Conservation (phyloP, 129 eudicot genomes). For the Deinandra increscens region DNA sequence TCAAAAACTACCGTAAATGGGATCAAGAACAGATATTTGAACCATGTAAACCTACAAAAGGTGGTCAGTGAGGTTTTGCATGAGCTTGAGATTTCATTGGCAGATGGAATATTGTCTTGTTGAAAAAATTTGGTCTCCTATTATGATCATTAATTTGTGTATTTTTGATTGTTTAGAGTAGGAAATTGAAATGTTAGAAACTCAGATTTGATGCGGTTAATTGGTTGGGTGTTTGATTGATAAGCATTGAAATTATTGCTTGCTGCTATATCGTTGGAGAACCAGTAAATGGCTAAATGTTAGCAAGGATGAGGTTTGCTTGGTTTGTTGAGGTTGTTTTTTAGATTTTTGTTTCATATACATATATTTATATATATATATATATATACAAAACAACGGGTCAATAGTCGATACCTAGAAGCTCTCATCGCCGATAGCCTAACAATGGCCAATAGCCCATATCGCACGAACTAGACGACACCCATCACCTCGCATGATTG, state of each 20-base stretch:
- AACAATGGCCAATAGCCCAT: too few relatives aligned
- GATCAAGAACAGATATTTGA: slow-evolving; percentile 28
- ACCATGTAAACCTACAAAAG: slow-evolving; percentile 44
- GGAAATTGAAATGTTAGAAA: slow-evolving; percentile 11
- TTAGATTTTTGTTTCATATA: not conserved
- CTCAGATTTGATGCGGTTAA: slow-evolving; percentile 14
- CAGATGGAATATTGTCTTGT: slow-evolving; percentile 40
- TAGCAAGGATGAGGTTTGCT: slow-evolving; percentile 3
- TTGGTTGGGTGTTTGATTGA: slow-evolving; percentile 18
- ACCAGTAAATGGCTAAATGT: slow-evolving; percentile 1
- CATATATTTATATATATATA: too few relatives aligned
- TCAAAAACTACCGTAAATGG: slow-evolving; percentile 48
- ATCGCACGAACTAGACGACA: too few relatives aligned
- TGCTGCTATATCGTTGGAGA: slow-evolving; percentile 22
- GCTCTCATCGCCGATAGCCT: too few relatives aligned
- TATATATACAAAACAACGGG: too few relatives aligned
- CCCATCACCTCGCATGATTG: too few relatives aligned
- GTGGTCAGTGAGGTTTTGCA: slow-evolving; percentile 59
- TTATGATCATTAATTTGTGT: slow-evolving; percentile 16
- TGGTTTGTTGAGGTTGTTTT: not conserved
- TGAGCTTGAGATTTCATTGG: slow-evolving; percentile 49
- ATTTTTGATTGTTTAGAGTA: slow-evolving; percentile 24
- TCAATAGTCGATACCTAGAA: too few relatives aligned
- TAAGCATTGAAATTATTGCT: slow-evolving; percentile 18
- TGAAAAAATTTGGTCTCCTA: slow-evolving; percentile 13